A percentile compares a stretch with the other conserved stretches of the same genome.
Evolutionary conservation across 225 moss, liverwort and hornwort species (phyloP).

Genomic region (Physcomitrellopsis africana): DNA sequence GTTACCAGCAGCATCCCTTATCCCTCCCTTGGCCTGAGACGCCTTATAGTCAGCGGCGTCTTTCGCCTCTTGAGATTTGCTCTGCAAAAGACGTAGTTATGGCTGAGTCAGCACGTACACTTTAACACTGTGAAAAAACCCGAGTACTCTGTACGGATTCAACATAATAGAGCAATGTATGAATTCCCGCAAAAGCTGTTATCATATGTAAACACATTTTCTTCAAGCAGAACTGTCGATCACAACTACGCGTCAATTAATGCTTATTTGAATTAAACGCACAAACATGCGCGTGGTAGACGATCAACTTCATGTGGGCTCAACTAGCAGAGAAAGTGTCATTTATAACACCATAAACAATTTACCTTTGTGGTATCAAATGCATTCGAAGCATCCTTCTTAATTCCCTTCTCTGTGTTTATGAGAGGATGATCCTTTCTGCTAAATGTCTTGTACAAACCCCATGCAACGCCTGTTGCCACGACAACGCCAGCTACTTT

Average conservation of each 20-base stretch:
- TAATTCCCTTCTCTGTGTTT: constrained; percentile 47
- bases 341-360: neutral
- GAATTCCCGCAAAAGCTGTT: no score
- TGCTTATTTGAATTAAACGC: no score
- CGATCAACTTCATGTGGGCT: neutral
- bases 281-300: neutral
- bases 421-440: constrained; percentile 45
- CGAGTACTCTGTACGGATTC: no score
- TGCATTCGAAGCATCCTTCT: constrained; percentile 50
- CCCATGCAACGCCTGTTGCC: constrained; percentile 54
- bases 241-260: no score
- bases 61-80: constrained; percentile 6
- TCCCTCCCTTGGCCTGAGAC: constrained; percentile 10
- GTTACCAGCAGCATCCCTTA: constrained; percentile 20
- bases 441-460: constrained; percentile 55
- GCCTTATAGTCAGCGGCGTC: constrained; percentile 15
- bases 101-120: no score
- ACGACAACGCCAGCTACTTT: constrained; percentile 59
- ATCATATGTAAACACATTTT: no score
- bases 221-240: no score
- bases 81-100: neutral
- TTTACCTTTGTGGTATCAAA: constrained; percentile 38
- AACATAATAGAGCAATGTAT: no score
- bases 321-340: neutral
- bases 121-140: no score